A percentile compares a stretch with the other conserved stretches of the same genome.
These are phyloP conservation scores for Eimeria brunetti DNA, from an alignment of 169 alveolate species.

Conservation along the genomic window DNA sequence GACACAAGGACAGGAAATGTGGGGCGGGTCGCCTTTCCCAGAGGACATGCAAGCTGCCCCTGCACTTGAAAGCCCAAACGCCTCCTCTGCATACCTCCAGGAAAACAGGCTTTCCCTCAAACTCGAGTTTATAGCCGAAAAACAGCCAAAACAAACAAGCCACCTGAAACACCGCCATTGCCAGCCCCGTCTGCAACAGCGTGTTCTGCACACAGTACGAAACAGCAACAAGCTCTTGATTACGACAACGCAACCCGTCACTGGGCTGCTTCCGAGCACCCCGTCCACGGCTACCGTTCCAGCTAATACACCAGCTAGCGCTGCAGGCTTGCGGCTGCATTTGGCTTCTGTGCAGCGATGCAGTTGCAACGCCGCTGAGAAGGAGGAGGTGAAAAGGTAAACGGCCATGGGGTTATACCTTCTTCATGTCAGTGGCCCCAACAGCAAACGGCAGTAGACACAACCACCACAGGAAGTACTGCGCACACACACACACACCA, in stretches of 20 bases:
- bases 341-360: neutral
- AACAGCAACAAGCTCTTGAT: neutral
- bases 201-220: constrained; percentile 54
- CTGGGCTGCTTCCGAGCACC: neutral
- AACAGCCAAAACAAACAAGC: constrained; percentile 42
- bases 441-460: constrained; percentile 81
- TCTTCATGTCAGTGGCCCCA: constrained; percentile 69
- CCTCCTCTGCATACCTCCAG: constrained; percentile 19
- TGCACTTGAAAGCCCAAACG: neutral
- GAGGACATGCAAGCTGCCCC: neutral
- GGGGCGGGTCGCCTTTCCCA: neutral
- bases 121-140: constrained; percentile 69
- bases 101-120: constrained; percentile 61
- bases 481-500: constrained; percentile 46
- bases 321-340: neutral
- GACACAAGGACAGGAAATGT: neutral
- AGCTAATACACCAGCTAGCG: neutral
- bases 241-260: neutral
- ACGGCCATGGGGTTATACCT: neutral
- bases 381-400: neutral
- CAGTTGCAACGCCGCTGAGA: neutral
- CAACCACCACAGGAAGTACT: constrained; percentile 83
- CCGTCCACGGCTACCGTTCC: neutral
- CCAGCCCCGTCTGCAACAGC: constrained; percentile 15
- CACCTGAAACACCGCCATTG: constrained; percentile 40